Conservation (phyloP, 441 rosid species). For the Gossypium davidsonii region DNA sequence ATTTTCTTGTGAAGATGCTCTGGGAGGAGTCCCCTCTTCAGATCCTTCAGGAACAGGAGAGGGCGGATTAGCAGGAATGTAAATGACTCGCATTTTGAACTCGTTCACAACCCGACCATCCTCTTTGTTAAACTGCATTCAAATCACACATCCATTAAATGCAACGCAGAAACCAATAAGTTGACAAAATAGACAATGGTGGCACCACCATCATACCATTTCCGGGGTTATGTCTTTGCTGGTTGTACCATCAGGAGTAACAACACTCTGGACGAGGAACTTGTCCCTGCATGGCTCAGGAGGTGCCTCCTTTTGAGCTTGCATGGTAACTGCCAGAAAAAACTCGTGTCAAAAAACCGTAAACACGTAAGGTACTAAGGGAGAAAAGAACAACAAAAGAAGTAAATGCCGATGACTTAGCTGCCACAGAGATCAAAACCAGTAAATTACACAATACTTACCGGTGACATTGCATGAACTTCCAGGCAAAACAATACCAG, state of each 20-base stretch:
- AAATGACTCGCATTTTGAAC: slow-evolving; percentile 68
- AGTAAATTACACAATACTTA: slow-evolving; percentile 20
- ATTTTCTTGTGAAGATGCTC: slow-evolving; percentile 42
- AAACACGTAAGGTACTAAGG: background rate
- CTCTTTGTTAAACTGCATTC: slow-evolving; percentile 59
- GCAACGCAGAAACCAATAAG: background rate
- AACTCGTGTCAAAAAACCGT: slow-evolving; percentile 14
- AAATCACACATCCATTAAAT: background rate
- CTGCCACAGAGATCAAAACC: background rate
- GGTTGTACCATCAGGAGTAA: slow-evolving; percentile 49
- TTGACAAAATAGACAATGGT: background rate
- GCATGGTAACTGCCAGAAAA: slow-evolving; percentile 65
- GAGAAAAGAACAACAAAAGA: background rate
- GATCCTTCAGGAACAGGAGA: slow-evolving; percentile 80
- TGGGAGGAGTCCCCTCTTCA: slow-evolving; percentile 75
- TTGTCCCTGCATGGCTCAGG: slow-evolving; percentile 91
- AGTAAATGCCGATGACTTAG: background rate
- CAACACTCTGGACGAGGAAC: slow-evolving; percentile 74
- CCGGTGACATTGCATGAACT: slow-evolving; percentile 60
- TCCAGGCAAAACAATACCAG: slow-evolving; percentile 65
- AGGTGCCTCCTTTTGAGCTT: slow-evolving; percentile 80
- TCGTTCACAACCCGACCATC: slow-evolving; percentile 55
- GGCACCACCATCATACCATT: slow-evolving; percentile 37
- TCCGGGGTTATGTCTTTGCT: slow-evolving; percentile 54
- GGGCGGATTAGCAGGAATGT: slow-evolving; percentile 72